Conservation (phyloP, 805 yeast genomes). For the Candida rishiriensis region DNA sequence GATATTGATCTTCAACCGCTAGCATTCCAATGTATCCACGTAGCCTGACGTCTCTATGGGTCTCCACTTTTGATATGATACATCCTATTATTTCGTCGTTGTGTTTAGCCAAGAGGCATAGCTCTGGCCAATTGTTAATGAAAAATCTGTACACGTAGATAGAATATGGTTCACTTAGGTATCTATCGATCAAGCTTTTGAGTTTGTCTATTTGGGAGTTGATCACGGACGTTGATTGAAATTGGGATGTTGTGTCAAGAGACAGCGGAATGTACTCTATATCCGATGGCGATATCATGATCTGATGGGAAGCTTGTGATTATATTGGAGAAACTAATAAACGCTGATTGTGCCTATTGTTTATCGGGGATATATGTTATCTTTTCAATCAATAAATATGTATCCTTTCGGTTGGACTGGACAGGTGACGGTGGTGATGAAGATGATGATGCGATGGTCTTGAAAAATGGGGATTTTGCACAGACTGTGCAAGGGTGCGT, state of each 20-base stretch:
- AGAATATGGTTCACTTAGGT: conserved; percentile 91
- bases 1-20: conserved; percentile 65
- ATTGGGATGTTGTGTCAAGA: conserved; percentile 12
- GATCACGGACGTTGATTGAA: conserved; percentile 12
- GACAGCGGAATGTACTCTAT: conserved; percentile 19
- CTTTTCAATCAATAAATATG: no score
- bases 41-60: conserved; percentile 64
- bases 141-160: conserved; percentile 89
- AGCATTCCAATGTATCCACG: conserved; percentile 97
- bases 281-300: conserved; percentile 4
- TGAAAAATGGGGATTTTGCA: no score
- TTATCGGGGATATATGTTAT: no score
- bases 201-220: conserved; percentile 45
- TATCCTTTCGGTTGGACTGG: no score
- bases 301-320: no score
- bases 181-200: conserved; percentile 57
- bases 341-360: no score
- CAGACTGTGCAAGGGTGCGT: no score
- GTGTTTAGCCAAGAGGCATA: conserved; percentile 62
- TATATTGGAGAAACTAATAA: no score
- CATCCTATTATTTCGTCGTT: conserved; percentile 59
- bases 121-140: conserved; percentile 84
- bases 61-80: conserved; percentile 75
- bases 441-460: no score
- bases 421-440: no score